Evolutionary conservation across 2,329 filamentous ascomycete genomes (phyloP), one percentile per base, ranked within the genome.

Genomic region (Fusarium praegraminearum): DNA sequence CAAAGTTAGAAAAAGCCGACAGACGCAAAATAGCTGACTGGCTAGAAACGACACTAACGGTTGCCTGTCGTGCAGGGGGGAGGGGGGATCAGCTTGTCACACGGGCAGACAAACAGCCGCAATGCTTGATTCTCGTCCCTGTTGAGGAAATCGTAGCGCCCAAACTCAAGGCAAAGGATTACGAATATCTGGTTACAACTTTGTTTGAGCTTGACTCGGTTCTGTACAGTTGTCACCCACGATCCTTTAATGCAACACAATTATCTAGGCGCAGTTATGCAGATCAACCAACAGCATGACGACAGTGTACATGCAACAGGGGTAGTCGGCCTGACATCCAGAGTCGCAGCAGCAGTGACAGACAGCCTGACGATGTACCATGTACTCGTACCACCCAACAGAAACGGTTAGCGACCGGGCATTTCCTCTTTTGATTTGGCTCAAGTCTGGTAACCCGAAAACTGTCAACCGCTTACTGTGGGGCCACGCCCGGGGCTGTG

Each of bases 21-120:
- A n/a, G 46, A 38, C 61, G 51, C 61, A 64, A 64, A 64, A 64
- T 41, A 46, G 44, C 35, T 64, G 38, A 64, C 26, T 65, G 51
- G 61, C 28, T 24, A 51, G 44, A 64, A 64, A 52, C 49, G 26
- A 64, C 49, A 44, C 59, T 20, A 40, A 40, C 35, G n/a, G 44
- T 22, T 41, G 30, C 44, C 43, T 7, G 36, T 40, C 22, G n/a
- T 40, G 16, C 20, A 46, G 15, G 56, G 38, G 13, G 36, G 12
- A 10, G 28, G 28, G 28, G 28, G 12, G 28, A 30, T 35, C 9
- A 26, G 40, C 20, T 16, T 52, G 49, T 46, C 33, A 46, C 26
- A 35, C 30, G 8, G 36, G 12, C 44, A 18, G 20, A 52, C 58
- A 47, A n/a, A 44, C 40, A 45, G 18, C 18, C 33, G 43, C 26